These are phyloP conservation scores for Saturnispora saitoi DNA, from an alignment of 805 yeast species.

Conservation along the genomic window DNA sequence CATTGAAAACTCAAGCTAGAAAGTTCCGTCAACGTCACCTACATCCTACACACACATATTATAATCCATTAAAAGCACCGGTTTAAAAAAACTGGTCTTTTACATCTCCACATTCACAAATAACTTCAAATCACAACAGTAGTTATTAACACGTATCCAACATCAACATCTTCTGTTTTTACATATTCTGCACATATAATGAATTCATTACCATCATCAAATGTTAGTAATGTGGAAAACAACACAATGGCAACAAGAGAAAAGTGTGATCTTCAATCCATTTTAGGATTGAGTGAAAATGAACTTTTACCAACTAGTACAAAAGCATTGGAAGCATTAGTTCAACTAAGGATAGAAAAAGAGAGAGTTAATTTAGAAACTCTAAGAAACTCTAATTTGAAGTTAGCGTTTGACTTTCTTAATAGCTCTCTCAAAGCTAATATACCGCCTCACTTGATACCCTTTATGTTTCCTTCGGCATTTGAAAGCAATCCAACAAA, in stretches of 20 bases:
- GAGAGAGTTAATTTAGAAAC: slow-evolving; percentile 35
- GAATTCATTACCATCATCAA: not conserved
- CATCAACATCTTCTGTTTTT: not conserved
- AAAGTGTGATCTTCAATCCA: not conserved
- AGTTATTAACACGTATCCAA: not conserved
- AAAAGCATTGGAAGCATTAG: slow-evolving; percentile 12
- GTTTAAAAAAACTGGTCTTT: not conserved
- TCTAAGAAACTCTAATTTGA: slow-evolving; percentile 27
- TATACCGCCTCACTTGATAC: slow-evolving; percentile 21
- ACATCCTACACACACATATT: not conserved
- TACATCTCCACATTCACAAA: not conserved
- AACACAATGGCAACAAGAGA: not conserved
- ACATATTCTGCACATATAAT: not conserved
- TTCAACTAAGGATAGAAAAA: slow-evolving; percentile 33
- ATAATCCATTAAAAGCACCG: not conserved
- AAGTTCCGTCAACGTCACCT: not conserved
- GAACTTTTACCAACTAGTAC: not conserved
- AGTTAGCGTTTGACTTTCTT: slow-evolving; percentile 31
- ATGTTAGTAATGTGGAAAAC: not conserved
- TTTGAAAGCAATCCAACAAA: not conserved
- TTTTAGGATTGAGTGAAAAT: not conserved
- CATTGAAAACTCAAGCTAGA: not conserved
- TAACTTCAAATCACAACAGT: not conserved
- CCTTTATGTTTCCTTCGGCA: slow-evolving; percentile 15
- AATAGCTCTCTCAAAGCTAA: slow-evolving; percentile 21